Evolutionary conservation across 1,284 basidiomycete species (phyloP).

Genomic region (Apiotrichum siamense): DNA sequence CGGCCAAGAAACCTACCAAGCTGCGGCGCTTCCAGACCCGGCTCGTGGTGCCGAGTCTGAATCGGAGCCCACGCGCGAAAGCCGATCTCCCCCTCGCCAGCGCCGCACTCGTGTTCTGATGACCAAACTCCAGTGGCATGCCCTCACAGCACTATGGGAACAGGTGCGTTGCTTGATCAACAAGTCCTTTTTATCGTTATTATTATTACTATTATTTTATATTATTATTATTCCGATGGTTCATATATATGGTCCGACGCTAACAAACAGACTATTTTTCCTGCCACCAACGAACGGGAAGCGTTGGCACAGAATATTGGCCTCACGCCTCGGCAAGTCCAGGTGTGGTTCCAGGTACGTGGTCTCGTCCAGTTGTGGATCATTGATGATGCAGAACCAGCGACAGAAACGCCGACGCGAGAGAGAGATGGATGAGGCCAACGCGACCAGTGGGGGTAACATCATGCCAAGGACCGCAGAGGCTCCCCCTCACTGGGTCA

Average conservation of each 20-base stretch:
- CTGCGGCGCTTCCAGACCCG: background rate
- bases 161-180: conserved; percentile 9
- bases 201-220: background rate
- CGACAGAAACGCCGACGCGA: conserved; percentile 38
- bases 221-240: background rate
- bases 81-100: conserved; percentile 3
- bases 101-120: conserved; percentile 28
- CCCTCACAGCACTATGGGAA: conserved; percentile 19
- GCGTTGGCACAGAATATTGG: conserved; percentile 31
- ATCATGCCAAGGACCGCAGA: conserved; percentile 1
- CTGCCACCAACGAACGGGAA: conserved; percentile 31
- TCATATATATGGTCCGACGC: background rate
- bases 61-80: conserved; percentile 1
- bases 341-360: conserved; percentile 47
- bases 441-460: background rate
- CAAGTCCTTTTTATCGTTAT: background rate
- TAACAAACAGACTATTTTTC: conserved; percentile 37
- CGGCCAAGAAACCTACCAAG: background rate
- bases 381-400: conserved; percentile 35
- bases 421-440: conserved; percentile 10
- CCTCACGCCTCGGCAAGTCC: conserved; percentile 41
- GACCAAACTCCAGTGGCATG: conserved; percentile 20
- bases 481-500: background rate
- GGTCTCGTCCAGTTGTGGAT: background rate
- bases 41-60: background rate